phyloP scores from a whole-genome alignment of 371 early-diverging fungal species.

The Mortierella sp. region DNA sequence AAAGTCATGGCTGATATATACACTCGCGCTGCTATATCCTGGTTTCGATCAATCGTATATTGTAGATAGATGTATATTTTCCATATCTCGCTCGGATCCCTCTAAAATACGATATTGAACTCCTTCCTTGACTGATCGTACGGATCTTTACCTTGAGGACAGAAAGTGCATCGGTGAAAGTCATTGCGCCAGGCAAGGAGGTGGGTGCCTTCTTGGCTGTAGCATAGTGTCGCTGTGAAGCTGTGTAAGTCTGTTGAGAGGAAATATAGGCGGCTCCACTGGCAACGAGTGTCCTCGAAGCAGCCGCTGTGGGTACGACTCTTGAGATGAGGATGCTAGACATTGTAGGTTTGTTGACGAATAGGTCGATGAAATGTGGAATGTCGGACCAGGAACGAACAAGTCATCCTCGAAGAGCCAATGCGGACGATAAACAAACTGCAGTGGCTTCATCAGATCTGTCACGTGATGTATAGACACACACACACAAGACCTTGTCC shows the following conservation, averaged over 20 bases:
- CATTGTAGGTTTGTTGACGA: slow-evolving; percentile 7
- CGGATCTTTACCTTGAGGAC: slow-evolving; percentile 41
- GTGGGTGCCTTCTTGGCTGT: slow-evolving; percentile 41
- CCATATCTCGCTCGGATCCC: no score
- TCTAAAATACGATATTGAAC: no score
- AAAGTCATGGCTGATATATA: no score
- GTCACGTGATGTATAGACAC: neutral
- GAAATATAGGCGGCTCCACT: slow-evolving; percentile 21
- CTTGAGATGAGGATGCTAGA: slow-evolving; percentile 36
- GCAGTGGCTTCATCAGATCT: slow-evolving; percentile 10
- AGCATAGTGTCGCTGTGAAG: slow-evolving; percentile 40
- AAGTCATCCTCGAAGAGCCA: neutral
- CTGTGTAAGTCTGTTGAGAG: slow-evolving; percentile 14
- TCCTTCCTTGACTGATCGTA: no score
- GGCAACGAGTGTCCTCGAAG: slow-evolving; percentile 19
- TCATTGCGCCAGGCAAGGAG: slow-evolving; percentile 52
- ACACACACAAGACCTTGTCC: no score
- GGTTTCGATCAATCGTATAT: no score
- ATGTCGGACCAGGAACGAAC: slow-evolving; percentile 7
- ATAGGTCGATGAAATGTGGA: neutral
- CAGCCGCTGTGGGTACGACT: slow-evolving; percentile 10
- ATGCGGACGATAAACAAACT: slow-evolving; percentile 12
- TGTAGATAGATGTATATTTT: no score
- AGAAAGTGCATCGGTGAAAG: slow-evolving; percentile 48
- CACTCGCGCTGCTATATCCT: no score